Base-by-base conservation (phyloP, 495 filamentous ascomycete genomes). In the Thermochaetoides thermophila region DNA sequence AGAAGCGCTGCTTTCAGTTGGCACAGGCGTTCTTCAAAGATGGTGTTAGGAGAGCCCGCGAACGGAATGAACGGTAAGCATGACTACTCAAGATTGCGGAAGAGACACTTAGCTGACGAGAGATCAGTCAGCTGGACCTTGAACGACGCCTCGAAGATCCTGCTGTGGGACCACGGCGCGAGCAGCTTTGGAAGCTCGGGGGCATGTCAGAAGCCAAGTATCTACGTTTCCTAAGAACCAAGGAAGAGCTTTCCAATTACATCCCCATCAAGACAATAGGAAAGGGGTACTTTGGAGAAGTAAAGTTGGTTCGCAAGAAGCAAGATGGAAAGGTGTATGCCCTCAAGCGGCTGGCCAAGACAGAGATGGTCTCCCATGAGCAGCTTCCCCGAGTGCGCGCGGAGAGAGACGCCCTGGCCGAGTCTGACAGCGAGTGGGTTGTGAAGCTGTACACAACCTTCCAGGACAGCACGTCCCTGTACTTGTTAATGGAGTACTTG, bases 401-500 rank as follows among this genome's bases (percentile, higher is more conserved):
- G 16, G 86, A 95, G 61, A 74, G 86, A 64, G 86, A 93, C 52
- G 89, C 91, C 41, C 59, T 95, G 25, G 85, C 86, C n/a, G 84
- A 92, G 48, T 85, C 84, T 5, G 86, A 94, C 57, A 91, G 84
- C 56, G 83, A 84, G 16, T 94, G 86, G 86, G 72, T 94, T 12
- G 85, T 93, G 33, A 92, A 89, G 61, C 68, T 96, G 35, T 81
- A 80, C 50, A 86, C 83, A 11, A 87, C 87, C 5, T 93, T 94
- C 59, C 85, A 93, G 53, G 84, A 94, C 52, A 59, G 65, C 22
- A 78, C 79, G 24, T 92, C 84, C 55, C 66, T 94, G 9, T 94
- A 93, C 56, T 74, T 94, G 66, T 68, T 94, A 32, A 93, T 96
- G 85, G 87, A 94, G 55, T 93, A 87, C 59, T 68, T 92, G 42